These are phyloP conservation scores for Scytalidium lignicola DNA, from an alignment of 2,329 filamentous ascomycete genomes.

Conservation along the genomic window DNA sequence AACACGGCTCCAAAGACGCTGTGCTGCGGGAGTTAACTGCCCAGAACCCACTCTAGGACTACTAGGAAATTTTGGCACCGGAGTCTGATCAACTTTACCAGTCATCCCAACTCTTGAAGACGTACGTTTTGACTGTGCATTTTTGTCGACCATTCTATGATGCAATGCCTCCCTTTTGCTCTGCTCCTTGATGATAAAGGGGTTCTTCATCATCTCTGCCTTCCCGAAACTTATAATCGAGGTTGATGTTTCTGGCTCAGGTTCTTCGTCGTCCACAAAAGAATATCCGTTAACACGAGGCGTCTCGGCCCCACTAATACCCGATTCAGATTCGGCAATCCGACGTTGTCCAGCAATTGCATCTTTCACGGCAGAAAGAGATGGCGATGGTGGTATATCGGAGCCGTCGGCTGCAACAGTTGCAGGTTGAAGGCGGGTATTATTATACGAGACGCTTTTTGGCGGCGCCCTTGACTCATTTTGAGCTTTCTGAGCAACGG, in stretches of 20 bases:
- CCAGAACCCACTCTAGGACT: slow-evolving; percentile 50
- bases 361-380: slow-evolving; percentile 76
- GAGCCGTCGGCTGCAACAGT: slow-evolving; percentile 31
- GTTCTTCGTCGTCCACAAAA: slow-evolving; percentile 77
- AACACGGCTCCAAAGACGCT: slow-evolving; percentile 61
- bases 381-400: slow-evolving; percentile 68
- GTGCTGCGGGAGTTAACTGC: slow-evolving; percentile 68
- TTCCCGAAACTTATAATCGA: slow-evolving; percentile 53
- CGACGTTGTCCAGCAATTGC: slow-evolving; percentile 72
- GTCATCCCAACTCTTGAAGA: slow-evolving; percentile 54
- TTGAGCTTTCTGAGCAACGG: slow-evolving; percentile 64
- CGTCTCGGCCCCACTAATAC: slow-evolving; percentile 61
- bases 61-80: slow-evolving; percentile 66
- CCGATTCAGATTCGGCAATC: slow-evolving; percentile 56
- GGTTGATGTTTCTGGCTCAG: slow-evolving; percentile 40
- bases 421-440: slow-evolving; percentile 68
- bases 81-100: slow-evolving; percentile 53
- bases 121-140: slow-evolving; percentile 65
- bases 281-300: slow-evolving; percentile 90
- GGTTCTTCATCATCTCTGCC: slow-evolving; percentile 62
- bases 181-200: slow-evolving; percentile 73
- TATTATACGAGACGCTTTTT: slow-evolving; percentile 73
- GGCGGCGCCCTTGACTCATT: slow-evolving; percentile 67
- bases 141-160: slow-evolving; percentile 79
- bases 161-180: slow-evolving; percentile 76